These are phyloP conservation scores for Mucuna pruriens DNA, from an alignment of 306 rosid species.

Conservation along the genomic window DNA sequence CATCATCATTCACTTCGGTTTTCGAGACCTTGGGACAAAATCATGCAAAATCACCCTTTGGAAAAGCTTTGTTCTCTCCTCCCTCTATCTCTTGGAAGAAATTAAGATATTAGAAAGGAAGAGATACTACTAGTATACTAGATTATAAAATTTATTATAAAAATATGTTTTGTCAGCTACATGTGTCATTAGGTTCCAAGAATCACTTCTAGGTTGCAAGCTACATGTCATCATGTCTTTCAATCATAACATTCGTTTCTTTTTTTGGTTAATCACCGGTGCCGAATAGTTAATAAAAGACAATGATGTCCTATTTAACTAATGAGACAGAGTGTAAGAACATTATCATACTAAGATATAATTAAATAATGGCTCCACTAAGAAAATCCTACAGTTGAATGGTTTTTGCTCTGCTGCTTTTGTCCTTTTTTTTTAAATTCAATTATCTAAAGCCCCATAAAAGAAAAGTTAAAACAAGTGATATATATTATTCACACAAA, in stretches of 20 bases:
- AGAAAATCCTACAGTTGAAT: conserved; percentile 18
- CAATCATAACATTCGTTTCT: conserved; percentile 28
- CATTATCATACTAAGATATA: conserved; percentile 23
- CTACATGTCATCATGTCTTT: conserved; percentile 39
- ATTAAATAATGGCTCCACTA: conserved; percentile 13
- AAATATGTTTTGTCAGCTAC: conserved; percentile 1
- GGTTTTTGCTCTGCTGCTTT: not conserved
- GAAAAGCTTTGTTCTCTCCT: conserved; percentile 24
- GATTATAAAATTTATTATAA: conserved; percentile 24
- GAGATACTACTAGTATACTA: not conserved
- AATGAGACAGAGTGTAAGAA: conserved; percentile 27
- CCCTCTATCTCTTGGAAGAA: not conserved
- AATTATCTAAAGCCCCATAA: not conserved
- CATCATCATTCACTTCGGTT: conserved; percentile 26
- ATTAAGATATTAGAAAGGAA: not conserved
- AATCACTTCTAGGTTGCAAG: conserved; percentile 1
- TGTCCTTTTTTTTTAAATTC: not conserved
- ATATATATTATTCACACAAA: not conserved
- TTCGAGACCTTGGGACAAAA: conserved; percentile 49
- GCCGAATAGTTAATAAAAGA: conserved; percentile 11
- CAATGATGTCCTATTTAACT: conserved; percentile 9
- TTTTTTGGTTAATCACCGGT: conserved; percentile 27
- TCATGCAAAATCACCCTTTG: conserved; percentile 45
- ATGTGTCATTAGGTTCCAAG: conserved; percentile 31
- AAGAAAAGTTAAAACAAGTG: not conserved